Percentiles rank a stretch among this genome's conserved stretches.
Evolutionary conservation across 805 yeast genomes (phyloP).

Genomic region (Kurtzmaniella cleridarum): DNA sequence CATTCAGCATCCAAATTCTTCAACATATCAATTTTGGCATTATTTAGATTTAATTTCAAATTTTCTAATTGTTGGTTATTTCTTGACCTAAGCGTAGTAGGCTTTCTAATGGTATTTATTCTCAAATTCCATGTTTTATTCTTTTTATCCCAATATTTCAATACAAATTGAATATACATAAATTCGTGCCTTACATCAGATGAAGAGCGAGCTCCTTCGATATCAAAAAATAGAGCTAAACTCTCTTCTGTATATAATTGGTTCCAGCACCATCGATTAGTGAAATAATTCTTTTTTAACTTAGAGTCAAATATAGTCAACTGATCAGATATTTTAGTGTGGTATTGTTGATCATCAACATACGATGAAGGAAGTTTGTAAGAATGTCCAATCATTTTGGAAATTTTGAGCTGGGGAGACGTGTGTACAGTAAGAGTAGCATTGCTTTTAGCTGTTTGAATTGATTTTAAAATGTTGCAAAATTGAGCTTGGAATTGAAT

Average conservation of each 20-base stretch:
- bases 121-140: constrained; percentile 18
- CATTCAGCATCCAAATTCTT: constrained; percentile 28
- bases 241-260: constrained; percentile 15
- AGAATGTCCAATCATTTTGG: constrained; percentile 27
- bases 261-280: constrained; percentile 34
- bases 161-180: constrained; percentile 27
- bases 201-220: constrained; percentile 22
- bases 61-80: constrained; percentile 11
- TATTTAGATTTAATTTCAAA: constrained; percentile 7
- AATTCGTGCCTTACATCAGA: constrained; percentile 14
- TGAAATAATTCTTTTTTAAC: constrained; percentile 25
- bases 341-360: constrained; percentile 12
- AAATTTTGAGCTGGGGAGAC: constrained; percentile 27
- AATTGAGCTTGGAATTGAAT: constrained; percentile 17
- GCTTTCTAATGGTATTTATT: constrained; percentile 24
- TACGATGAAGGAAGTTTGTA: constrained; percentile 31
- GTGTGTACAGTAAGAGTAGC: constrained; percentile 23
- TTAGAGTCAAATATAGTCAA: constrained; percentile 27
- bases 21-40: constrained; percentile 10
- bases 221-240: constrained; percentile 27
- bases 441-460: not conserved
- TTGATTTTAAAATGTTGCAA: not conserved
- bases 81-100: constrained; percentile 21
- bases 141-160: constrained; percentile 22
- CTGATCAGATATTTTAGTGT: constrained; percentile 29